These are phyloP conservation scores for Ophiostoma novo-ulmi DNA, from an alignment of 2,329 filamentous ascomycete genomes.

Conservation along the genomic window DNA sequence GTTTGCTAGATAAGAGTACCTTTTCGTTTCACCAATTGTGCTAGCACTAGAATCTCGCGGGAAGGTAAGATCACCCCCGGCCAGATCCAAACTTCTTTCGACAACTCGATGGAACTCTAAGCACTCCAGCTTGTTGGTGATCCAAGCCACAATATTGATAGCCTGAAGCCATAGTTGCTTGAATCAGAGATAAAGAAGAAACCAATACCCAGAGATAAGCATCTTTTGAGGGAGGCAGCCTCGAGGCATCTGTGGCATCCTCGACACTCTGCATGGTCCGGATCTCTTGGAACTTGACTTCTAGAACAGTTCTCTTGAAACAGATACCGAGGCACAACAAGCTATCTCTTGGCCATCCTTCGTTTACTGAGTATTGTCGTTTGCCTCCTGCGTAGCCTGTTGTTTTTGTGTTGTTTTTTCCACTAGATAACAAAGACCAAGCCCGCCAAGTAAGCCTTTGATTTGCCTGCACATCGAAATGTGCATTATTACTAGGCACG, in stretches of 20 bases:
- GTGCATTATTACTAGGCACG: not conserved
- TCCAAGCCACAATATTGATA: too few species aligned
- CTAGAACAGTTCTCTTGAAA: not conserved
- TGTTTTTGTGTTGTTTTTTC: not conserved
- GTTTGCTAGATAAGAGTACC: not conserved
- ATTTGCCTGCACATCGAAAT: not conserved
- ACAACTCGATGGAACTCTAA: not conserved
- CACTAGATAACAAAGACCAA: slow-evolving; percentile 12
- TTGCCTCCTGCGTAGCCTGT: not conserved
- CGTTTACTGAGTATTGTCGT: not conserved
- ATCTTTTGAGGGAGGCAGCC: not conserved
- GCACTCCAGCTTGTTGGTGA: too few species aligned
- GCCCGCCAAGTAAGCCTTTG: not conserved
- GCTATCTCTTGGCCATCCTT: slow-evolving; percentile 1
- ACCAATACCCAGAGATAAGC: not conserved
- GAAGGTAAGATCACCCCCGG: not conserved
- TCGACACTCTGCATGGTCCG: not conserved
- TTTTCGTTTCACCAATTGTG: not conserved
- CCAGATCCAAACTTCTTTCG: not conserved
- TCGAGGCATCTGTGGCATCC: too few species aligned
- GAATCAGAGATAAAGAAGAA: not conserved
- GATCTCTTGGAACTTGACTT: not conserved
- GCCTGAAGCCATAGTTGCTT: too few species aligned
- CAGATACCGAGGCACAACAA: not conserved
- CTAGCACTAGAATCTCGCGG: not conserved